Conservation (phyloP, 2,329 filamentous ascomycete genomes). For the Teratosphaeria gauchensis region DNA sequence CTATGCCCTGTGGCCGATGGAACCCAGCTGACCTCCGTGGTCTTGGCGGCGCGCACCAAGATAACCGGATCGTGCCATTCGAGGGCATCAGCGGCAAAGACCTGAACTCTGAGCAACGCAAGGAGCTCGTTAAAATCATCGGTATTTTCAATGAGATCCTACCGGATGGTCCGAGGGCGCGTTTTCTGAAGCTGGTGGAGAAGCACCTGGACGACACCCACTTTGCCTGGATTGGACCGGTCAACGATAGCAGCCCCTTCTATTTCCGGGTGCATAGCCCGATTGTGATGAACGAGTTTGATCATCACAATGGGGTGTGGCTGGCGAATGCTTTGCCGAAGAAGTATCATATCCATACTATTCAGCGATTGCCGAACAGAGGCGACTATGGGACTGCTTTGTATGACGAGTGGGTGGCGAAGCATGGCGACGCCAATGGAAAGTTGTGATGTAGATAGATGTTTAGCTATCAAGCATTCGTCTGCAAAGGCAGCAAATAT, state of each 20-base stretch:
- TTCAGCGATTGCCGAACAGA: slow-evolving; percentile 59
- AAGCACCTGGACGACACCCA: slow-evolving; percentile 56
- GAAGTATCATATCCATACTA: slow-evolving; percentile 69
- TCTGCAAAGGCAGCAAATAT: neutral
- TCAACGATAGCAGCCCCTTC: slow-evolving; percentile 56
- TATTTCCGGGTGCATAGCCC: slow-evolving; percentile 71
- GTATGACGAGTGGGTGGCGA: slow-evolving; percentile 12
- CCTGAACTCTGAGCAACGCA: slow-evolving; percentile 41
- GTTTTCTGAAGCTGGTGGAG: slow-evolving; percentile 46
- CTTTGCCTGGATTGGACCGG: slow-evolving; percentile 68
- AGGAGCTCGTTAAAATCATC: slow-evolving; percentile 47
- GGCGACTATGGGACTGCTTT: slow-evolving; percentile 62
- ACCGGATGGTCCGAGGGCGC: slow-evolving; percentile 43
- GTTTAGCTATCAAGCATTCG: neutral
- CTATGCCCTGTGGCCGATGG: slow-evolving; percentile 53
- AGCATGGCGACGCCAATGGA: slow-evolving; percentile 1
- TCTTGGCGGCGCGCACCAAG: slow-evolving; percentile 64
- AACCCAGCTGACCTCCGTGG: slow-evolving; percentile 73
- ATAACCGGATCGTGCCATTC: slow-evolving; percentile 63
- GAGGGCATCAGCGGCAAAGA: slow-evolving; percentile 53
- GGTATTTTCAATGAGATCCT: slow-evolving; percentile 58
- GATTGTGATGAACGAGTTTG: slow-evolving; percentile 63
- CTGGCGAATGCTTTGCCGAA: slow-evolving; percentile 60
- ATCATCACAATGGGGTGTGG: slow-evolving; percentile 71
- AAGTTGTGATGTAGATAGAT: neutral